These are phyloP conservation scores for Cenchrus americanus DNA, from an alignment of 176 grass and related monocot genomes.

Conservation along the genomic window DNA sequence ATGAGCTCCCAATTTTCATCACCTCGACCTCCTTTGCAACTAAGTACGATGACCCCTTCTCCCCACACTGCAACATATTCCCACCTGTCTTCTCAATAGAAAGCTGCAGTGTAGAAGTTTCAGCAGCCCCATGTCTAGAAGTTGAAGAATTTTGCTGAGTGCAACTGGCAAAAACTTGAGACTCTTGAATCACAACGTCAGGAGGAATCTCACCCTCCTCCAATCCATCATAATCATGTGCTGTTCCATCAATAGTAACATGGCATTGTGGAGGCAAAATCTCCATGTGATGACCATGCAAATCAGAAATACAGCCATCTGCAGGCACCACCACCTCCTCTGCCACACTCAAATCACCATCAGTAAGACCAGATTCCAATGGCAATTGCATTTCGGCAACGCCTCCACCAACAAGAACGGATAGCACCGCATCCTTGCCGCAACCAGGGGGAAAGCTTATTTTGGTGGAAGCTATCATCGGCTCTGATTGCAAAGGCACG, in stretches of 20 bases:
- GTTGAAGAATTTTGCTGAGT: not conserved
- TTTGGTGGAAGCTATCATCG: not conserved
- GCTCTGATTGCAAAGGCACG: not conserved
- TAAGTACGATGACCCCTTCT: not conserved
- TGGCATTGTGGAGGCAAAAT: not conserved
- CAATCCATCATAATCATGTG: conserved; percentile 17
- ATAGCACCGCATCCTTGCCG: not conserved
- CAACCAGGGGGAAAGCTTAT: conserved; percentile 18
- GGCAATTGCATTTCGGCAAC: not conserved
- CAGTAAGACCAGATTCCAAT: not conserved
- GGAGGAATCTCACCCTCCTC: conserved; percentile 27
- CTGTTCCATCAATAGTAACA: not conserved
- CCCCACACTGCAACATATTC: not conserved
- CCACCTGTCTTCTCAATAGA: not conserved
- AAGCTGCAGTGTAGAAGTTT: not conserved
- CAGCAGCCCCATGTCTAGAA: not conserved
- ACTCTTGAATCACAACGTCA: not conserved
- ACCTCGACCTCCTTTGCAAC: conserved; percentile 20
- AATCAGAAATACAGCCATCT: not conserved
- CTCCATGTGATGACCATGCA: not conserved
- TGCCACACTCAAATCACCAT: not conserved
- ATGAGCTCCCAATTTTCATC: not conserved
- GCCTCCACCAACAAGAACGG: not conserved
- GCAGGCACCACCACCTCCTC: not conserved
- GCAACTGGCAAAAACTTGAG: not conserved